These are phyloP conservation scores for Trichoderma arundinaceum DNA, from an alignment of 2,329 filamentous ascomycete species.

Conservation along the genomic window DNA sequence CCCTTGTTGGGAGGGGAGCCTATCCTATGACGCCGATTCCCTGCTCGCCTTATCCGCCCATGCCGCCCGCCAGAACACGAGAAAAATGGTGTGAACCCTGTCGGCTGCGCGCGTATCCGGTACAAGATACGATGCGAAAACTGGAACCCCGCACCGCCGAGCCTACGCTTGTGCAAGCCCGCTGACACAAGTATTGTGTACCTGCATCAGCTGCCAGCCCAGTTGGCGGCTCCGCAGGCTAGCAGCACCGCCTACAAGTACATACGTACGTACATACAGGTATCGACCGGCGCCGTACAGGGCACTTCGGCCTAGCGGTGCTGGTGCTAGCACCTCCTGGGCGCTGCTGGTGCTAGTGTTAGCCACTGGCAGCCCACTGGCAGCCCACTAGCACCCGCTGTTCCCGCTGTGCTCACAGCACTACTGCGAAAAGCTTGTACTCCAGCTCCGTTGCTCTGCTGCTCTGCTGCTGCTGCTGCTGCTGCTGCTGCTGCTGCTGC, in stretches of 20 bases:
- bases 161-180: constrained; percentile 1
- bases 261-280: not conserved
- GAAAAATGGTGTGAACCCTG: constrained; percentile 27
- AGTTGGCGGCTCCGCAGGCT: constrained; percentile 14
- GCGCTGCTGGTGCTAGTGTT: constrained; percentile 13
- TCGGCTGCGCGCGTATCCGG: constrained; percentile 10
- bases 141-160: constrained; percentile 8
- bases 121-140: constrained; percentile 30
- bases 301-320: not conserved
- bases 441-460: no score
- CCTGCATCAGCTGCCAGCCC: constrained; percentile 23
- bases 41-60: constrained; percentile 28
- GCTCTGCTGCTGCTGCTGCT: not conserved
- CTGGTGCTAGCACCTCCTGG: not conserved
- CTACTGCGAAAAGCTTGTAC: no score
- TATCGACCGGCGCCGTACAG: no score
- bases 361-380: constrained; percentile 27
- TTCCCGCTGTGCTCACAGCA: constrained; percentile 18
- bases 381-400: constrained; percentile 27
- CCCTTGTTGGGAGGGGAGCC: not conserved
- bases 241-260: constrained; percentile 13
- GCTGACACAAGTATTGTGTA: constrained; percentile 23
- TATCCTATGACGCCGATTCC: constrained; percentile 21
- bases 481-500: not conserved
- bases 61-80: constrained; percentile 28